Base-by-base conservation (phyloP, 2,329 filamentous ascomycete genomes). In the Ascomycota sp. region DNA sequence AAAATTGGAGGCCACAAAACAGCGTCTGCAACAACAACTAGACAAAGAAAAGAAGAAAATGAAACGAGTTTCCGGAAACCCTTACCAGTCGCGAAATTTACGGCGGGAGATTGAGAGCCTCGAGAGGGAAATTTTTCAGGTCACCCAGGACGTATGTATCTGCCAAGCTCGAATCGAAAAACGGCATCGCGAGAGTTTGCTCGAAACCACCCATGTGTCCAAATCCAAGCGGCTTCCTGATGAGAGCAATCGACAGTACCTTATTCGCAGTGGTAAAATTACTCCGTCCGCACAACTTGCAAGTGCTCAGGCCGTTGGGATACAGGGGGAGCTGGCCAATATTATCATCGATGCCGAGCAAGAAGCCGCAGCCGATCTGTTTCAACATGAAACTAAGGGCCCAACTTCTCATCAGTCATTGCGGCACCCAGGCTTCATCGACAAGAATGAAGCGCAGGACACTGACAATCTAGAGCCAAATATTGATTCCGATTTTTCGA, bases 181-280 rank as follows among this genome's bases (percentile, higher is more conserved):
- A 35, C 67, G 86, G 32, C 72, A 78, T 34, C 56, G 66, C 33
- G 60, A 63, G n/a, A 49, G 45, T 11, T 58, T 57, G 22, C 50
- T 52, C 4, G 52, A 56, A 2, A 55, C 59, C 8, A 41, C 52
- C 1, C 52, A 52, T 13, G 51, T 57, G 21, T 44, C 47, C 10
- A 65, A 63, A 20, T 70, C 65, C 30, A 62, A 64, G 34, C 70
- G 69, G 31, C 53, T 86, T 33, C 72, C 79, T 2, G 79, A 79
- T 35, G 89, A 95, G 55, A 82, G 69, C 17, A 73, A 81, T 35
- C 70, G 85, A 30, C 85, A 93, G 28, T 98, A 79, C 47, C 65
- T 98, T 28, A 89, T 98, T 29, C 73, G 89, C 20, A 98, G 86
- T 0, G 89, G 89, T 36, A 95, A 95, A 54, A 95, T 98, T 40